phyloP scores from a whole-genome alignment of 176 grass and related monocot genomes.

The Oryza brachyantha region DNA sequence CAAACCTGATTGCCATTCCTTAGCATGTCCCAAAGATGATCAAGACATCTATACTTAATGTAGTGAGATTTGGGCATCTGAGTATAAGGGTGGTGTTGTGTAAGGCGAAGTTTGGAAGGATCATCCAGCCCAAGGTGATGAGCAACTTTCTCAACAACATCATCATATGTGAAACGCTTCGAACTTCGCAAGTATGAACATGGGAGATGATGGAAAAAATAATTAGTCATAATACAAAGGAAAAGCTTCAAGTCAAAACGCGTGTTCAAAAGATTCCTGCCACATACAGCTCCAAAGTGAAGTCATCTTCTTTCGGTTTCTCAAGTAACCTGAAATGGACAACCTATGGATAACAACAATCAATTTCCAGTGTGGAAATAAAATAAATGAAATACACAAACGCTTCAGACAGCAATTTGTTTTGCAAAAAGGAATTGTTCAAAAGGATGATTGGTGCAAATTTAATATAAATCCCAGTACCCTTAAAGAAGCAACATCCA shows the following conservation, averaged over 20 bases:
- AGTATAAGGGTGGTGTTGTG: constrained; percentile 49
- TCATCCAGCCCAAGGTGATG: constrained; percentile 59
- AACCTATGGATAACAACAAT: constrained; percentile 39
- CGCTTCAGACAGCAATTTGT: background rate
- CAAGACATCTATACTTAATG: constrained; percentile 63
- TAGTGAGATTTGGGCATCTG: constrained; percentile 66
- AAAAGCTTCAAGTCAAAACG: background rate
- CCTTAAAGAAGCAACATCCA: background rate
- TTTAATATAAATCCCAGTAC: background rate
- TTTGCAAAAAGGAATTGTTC: background rate
- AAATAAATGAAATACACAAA: background rate
- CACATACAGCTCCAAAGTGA: constrained; percentile 74
- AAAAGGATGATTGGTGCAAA: background rate
- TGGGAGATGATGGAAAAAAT: background rate
- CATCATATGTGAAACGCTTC: constrained; percentile 72
- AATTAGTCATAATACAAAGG: background rate
- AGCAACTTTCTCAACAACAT: constrained; percentile 78
- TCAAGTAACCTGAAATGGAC: constrained; percentile 67
- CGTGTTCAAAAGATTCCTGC: constrained; percentile 8
- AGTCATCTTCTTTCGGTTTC: constrained; percentile 63
- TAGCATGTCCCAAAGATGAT: constrained; percentile 67
- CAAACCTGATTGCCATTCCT: constrained; percentile 60
- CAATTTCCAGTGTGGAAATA: background rate
- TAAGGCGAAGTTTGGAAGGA: constrained; percentile 82
- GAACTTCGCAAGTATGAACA: constrained; percentile 46